phyloP scores from a whole-genome alignment of 768 basidiomycete species.

The Hortiboletus flavorubellus region DNA sequence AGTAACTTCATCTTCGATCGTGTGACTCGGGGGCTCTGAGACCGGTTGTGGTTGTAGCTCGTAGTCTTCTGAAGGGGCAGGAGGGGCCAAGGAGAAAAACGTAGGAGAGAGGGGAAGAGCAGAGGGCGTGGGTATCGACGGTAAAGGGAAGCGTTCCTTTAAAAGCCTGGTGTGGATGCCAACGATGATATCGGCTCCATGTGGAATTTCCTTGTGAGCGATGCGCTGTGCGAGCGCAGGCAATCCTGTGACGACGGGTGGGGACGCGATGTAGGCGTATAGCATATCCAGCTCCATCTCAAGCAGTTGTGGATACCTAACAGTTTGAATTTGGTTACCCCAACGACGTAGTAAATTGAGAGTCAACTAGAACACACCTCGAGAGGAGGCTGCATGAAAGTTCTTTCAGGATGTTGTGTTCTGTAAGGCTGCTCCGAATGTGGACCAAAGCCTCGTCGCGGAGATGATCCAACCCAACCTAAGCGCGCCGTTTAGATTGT shows the following conservation, averaged over 20 bases:
- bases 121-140: background rate
- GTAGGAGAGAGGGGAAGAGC: background rate
- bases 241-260: conserved; percentile 9
- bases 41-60: too few species aligned
- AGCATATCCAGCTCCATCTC: conserved; percentile 26
- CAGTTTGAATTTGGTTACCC: background rate
- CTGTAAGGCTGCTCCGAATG: conserved; percentile 18
- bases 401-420: conserved; percentile 25
- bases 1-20: background rate
- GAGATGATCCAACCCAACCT: conserved; percentile 23
- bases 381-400: conserved; percentile 18
- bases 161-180: conserved; percentile 20
- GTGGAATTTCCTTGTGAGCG: conserved; percentile 13
- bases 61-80: too few species aligned
- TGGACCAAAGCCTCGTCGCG: conserved; percentile 16
- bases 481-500: background rate
- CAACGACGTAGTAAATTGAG: background rate
- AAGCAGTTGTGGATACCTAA: conserved; percentile 18
- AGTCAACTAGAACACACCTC: conserved; percentile 8
- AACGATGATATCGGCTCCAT: conserved; percentile 23
- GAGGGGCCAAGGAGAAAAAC: background rate
- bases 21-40: too few species aligned
- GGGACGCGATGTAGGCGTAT: conserved; percentile 15
- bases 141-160: background rate
- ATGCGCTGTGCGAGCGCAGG: conserved; percentile 14